Evolutionary conservation across 805 yeast species (phyloP), one percentile per base, ranked within the genome.

Genomic region (Kodamaea jinghongensis): DNA sequence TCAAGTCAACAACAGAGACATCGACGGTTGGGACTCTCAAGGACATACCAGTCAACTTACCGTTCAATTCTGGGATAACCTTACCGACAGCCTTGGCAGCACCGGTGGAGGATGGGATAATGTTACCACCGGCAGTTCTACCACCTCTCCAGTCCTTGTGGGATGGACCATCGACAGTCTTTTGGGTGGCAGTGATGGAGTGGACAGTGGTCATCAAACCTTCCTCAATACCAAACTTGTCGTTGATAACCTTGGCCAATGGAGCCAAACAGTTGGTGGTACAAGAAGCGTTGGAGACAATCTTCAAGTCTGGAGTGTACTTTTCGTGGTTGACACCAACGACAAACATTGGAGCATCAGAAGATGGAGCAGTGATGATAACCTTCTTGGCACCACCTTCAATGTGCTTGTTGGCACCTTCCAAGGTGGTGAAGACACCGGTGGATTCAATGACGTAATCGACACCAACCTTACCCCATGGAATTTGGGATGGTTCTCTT

Each of bases 121-220:
- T 60, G 58, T 60, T 60, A 41, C 62, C 65, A 34, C 59, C 51
- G 39, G 65, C 65, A 49, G 65, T 60, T 56, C 65, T 56, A 46
- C 65, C 65, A 41, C 65, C 65, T 59, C 65, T 60, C 65, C 65
- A 60, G 55, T 60, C 65, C 52, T 60, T 60, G 55, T 60, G 63
- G 46, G 65, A 60, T 44, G 65, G 65, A 51, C 64, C 64, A 42
- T 60, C 65, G 37, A 60, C 65, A 41, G 65, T 60, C 53, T 60
- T 60, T 48, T 60, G 65, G 46, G 65, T 58, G 43, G 65, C 65
- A 48, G 65, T 60, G 49, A 60, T 58, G 45, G 65, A 60, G 53
- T 60, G 65, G 46, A 60, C 61, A 39, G 65, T 60, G 54, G 64
- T 59, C 65, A 60, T 60, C 50, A 60, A 58, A 50, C 63, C 65